A percentile compares a stretch with the other conserved stretches of the same genome.
Conservation (phyloP, 768 basidiomycete species). For the Rhodotorula diobovata region DNA sequence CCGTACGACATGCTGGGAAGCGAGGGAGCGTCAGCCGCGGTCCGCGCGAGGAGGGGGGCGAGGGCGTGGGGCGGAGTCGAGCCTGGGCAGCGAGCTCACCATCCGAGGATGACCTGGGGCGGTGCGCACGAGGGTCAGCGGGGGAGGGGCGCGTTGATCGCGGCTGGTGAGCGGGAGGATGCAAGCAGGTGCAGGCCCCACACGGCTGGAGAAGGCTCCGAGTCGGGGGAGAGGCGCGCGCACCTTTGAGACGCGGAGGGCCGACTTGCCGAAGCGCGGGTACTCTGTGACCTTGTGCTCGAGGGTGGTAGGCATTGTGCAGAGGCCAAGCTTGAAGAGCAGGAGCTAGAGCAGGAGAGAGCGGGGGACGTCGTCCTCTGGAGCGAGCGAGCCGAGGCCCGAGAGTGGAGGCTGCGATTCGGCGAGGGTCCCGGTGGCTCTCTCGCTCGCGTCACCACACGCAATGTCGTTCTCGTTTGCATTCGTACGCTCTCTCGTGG, state of each 20-base stretch:
- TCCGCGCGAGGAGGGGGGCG: not conserved
- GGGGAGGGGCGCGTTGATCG: too few relatives aligned
- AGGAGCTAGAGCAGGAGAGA: not conserved
- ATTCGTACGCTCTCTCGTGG: constrained; percentile 2
- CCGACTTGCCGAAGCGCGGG: constrained; percentile 56
- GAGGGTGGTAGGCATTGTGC: not conserved
- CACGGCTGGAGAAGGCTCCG: rapidly evolving
- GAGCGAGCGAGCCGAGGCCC: too few relatives aligned
- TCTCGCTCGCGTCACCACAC: not conserved
- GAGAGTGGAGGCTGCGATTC: too few relatives aligned
- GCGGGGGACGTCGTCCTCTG: not conserved
- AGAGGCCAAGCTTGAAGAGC: too few relatives aligned
- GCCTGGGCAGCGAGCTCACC: not conserved
- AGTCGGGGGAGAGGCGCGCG: not conserved
- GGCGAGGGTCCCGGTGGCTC: too few relatives aligned
- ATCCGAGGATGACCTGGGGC: constrained; percentile 1
- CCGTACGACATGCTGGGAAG: not conserved
- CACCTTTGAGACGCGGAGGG: constrained; percentile 59
- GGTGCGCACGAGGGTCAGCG: not conserved
- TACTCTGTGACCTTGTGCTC: constrained; percentile 14
- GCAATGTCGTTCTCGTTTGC: constrained; percentile 28
- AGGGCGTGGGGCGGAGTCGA: not conserved
- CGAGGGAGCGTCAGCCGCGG: not conserved
- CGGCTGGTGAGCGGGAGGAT: too few relatives aligned
- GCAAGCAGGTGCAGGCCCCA: too few relatives aligned